Evolutionary conservation across 176 grass and related monocot genomes (phyloP).

Genomic region (Zizania latifolia): DNA sequence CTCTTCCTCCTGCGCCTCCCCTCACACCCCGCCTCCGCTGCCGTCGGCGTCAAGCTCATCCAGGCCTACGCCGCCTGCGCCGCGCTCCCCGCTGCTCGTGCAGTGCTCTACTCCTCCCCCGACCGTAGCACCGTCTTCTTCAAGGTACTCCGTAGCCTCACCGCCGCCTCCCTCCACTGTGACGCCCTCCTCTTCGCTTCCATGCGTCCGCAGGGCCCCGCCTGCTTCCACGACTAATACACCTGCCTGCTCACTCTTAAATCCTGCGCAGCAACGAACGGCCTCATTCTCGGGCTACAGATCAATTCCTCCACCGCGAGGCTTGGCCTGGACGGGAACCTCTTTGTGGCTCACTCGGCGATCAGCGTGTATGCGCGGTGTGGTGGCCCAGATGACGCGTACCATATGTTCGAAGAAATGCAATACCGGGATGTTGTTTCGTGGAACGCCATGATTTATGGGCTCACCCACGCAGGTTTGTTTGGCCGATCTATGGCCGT

Average conservation of each 20-base stretch:
- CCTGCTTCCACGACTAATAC: conserved; percentile 53
- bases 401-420: conserved; percentile 59
- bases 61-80: conserved; percentile 66
- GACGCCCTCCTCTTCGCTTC: conserved; percentile 50
- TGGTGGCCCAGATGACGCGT: conserved; percentile 33
- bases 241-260: conserved; percentile 75
- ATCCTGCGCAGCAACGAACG: conserved; percentile 37
- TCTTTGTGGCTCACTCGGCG: conserved; percentile 50
- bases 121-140: conserved; percentile 38
- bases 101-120: conserved; percentile 34
- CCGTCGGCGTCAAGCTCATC: conserved; percentile 54
- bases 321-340: conserved; percentile 45
- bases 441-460: conserved; percentile 78
- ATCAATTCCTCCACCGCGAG: conserved; percentile 36
- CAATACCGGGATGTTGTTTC: conserved; percentile 53
- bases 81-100: conserved; percentile 36
- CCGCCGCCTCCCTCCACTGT: conserved; percentile 33
- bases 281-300: conserved; percentile 47
- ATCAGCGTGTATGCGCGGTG: conserved; percentile 63
- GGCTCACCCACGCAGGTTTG: conserved; percentile 27
- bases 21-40: conserved; percentile 25
- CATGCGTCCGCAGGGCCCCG: conserved; percentile 29
- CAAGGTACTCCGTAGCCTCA: conserved; percentile 67
- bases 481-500: conserved; percentile 27
- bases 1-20: conserved; percentile 31